Percentiles rank a stretch among this genome's conserved stretches.
Conservation (phyloP, 768 basidiomycete species). For the Pleurotus giganteus region DNA sequence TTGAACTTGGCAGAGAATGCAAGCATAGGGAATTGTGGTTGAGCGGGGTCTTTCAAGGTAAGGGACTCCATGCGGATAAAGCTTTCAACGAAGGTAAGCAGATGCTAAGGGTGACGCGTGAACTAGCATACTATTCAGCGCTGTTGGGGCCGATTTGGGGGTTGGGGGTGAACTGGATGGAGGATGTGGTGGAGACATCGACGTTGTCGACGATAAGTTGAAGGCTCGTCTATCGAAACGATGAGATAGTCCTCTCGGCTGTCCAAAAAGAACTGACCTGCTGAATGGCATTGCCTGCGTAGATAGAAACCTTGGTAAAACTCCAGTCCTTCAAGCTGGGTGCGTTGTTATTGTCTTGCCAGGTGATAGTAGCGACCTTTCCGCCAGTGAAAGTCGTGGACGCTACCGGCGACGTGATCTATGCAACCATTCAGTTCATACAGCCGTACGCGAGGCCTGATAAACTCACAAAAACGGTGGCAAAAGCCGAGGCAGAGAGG, state of each 20-base stretch:
- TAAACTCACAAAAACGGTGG: conserved; percentile 48
- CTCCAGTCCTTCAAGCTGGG: conserved; percentile 57
- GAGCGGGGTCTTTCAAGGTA: conserved; percentile 44
- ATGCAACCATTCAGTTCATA: not conserved
- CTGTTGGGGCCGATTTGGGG: conserved; percentile 53
- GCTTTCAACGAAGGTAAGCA: too few species aligned
- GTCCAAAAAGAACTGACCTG: conserved; percentile 44
- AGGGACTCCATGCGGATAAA: conserved; percentile 78
- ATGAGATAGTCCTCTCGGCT: not conserved
- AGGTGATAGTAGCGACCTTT: conserved; percentile 44
- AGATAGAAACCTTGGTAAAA: conserved; percentile 51
- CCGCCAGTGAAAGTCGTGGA: conserved; percentile 49
- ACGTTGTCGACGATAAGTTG: conserved; percentile 47
- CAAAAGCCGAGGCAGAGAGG: conserved; percentile 51
- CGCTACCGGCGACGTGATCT: conserved; percentile 61
- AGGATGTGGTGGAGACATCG: conserved; percentile 48
- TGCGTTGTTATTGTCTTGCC: conserved; percentile 52
- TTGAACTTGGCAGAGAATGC: conserved; percentile 80
- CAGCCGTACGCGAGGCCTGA: not conserved
- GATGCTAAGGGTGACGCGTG: conserved; percentile 7
- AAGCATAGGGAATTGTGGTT: conserved; percentile 55
- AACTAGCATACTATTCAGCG: conserved; percentile 44
- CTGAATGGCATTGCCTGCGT: conserved; percentile 54
- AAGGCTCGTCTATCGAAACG: conserved; percentile 43
- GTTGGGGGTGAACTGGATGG: conserved; percentile 51